Base-by-base conservation (phyloP, 306 rosid species). In the Pterocarpus macrocarpus region DNA sequence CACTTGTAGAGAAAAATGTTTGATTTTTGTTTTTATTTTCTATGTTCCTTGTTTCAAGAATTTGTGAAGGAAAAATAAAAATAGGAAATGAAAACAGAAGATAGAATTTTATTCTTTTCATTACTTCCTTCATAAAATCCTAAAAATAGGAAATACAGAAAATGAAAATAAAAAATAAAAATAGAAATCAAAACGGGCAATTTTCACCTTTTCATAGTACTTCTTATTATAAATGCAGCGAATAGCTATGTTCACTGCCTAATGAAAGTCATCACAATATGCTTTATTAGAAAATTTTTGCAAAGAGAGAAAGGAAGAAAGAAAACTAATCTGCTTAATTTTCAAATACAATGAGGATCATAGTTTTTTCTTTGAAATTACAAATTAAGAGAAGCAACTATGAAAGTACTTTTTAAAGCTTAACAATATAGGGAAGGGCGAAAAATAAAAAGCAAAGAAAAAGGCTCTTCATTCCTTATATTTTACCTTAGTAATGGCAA, bases 121-220 rank as follows among this genome's bases (percentile, higher is more conserved):
- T 22, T 22, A 22, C 28, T 22, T 22, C 28, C 28, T 22, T 22
- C 28, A 22, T 22, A 22, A 22, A 22, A 22, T 22, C 28, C 28
- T 22, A 1, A 22, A 22, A 22, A 22, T 22, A 22, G 28, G 28
- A 22, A 22, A 22, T 22, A 22, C 28, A 1, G 28, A 1, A 22
- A 22, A 22, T 22, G 28, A 22, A 22, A 22, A 22, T 1, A 22
- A 22, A 22, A 22, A 22, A 22, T 22, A 22, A 22, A 22, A 22
- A 16, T 57, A 17, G 28, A 38, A 56, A 15, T n/a, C 2, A 2
- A 12, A 32, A 43, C 1, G 0, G 8, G 4, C 2, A 1, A 53
- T 15, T 15, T 14, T 77, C 22, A 90, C 98, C 98, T 94, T 94
- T 74, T 90, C 98, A 83, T 78, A 92, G 87, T 94, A 91, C 78